A percentile compares a stretch with the other conserved stretches of the same genome.
These are phyloP conservation scores for Hanseniaspora vineae DNA, from an alignment of 805 yeast species.

Conservation along the genomic window DNA sequence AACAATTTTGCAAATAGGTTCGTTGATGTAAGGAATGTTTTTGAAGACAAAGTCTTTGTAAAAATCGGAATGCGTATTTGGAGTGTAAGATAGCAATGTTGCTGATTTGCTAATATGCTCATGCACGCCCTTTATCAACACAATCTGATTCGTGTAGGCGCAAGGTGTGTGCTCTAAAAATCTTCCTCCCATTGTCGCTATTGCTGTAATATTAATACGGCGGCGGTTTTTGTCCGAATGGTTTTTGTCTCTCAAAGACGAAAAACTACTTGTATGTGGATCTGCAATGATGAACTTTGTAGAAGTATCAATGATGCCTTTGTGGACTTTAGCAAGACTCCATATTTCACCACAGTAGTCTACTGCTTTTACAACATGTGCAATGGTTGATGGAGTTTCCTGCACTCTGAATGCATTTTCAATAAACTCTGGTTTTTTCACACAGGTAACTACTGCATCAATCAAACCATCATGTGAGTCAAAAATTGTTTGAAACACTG, in stretches of 20 bases:
- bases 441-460: slow-evolving; percentile 20
- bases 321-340: slow-evolving; percentile 45
- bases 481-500: slow-evolving; percentile 44
- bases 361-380: slow-evolving; percentile 45
- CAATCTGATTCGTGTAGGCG: slow-evolving; percentile 56
- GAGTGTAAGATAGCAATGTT: slow-evolving; percentile 30
- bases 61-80: slow-evolving; percentile 6
- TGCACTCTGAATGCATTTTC: too few species aligned
- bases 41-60: slow-evolving; percentile 16
- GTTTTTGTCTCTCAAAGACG: neutral
- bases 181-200: slow-evolving; percentile 42
- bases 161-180: slow-evolving; percentile 43
- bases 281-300: slow-evolving; percentile 42
- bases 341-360: slow-evolving; percentile 42
- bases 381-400: slow-evolving; percentile 22
- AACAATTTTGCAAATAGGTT: slow-evolving; percentile 66
- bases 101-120: slow-evolving; percentile 45
- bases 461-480: slow-evolving; percentile 39
- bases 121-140: slow-evolving; percentile 53
- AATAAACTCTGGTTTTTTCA: too few species aligned
- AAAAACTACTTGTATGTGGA: slow-evolving; percentile 1
- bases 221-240: neutral
- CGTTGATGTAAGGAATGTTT: slow-evolving; percentile 31
- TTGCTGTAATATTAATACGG: neutral
- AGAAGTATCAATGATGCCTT: slow-evolving; percentile 44